Conservation (phyloP, 163 green algal genomes). For the Prototheca wickerhamii region DNA sequence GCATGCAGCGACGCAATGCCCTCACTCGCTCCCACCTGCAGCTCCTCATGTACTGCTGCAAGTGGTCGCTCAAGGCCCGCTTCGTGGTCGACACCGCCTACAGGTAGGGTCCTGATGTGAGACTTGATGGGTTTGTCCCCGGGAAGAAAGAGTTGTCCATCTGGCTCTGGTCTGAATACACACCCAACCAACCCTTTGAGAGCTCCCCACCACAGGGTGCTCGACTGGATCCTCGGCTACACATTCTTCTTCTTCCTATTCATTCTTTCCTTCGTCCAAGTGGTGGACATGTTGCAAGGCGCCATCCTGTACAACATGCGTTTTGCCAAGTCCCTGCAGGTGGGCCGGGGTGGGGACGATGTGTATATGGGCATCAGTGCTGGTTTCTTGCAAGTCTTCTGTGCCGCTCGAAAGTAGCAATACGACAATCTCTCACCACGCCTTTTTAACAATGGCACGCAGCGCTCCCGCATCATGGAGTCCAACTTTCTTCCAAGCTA, state of each 20-base stretch:
- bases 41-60: too few species aligned
- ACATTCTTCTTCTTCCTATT: constrained; percentile 39
- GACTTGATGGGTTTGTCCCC: too few species aligned
- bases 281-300: constrained; percentile 27
- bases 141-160: not conserved
- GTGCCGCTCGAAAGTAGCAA: too few species aligned
- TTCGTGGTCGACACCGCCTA: not conserved
- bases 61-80: not conserved
- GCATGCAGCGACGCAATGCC: too few species aligned
- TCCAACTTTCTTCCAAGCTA: constrained; percentile 30
- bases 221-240: constrained; percentile 34
- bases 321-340: constrained; percentile 26
- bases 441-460: too few species aligned
- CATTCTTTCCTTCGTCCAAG: constrained; percentile 36
- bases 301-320: constrained; percentile 39
- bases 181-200: not conserved
- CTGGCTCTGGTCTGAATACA: not conserved
- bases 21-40: too few species aligned
- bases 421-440: too few species aligned
- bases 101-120: too few species aligned
- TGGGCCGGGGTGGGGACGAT: not conserved
- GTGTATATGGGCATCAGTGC: not conserved
- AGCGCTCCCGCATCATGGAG: constrained; percentile 20
- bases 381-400: too few species aligned
- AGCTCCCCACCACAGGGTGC: constrained; percentile 8